Percentiles rank a stretch among this genome's conserved stretches.
These are phyloP conservation scores for Lindgomyces ingoldianus DNA, from an alignment of 495 filamentous ascomycete species.

Conservation along the genomic window DNA sequence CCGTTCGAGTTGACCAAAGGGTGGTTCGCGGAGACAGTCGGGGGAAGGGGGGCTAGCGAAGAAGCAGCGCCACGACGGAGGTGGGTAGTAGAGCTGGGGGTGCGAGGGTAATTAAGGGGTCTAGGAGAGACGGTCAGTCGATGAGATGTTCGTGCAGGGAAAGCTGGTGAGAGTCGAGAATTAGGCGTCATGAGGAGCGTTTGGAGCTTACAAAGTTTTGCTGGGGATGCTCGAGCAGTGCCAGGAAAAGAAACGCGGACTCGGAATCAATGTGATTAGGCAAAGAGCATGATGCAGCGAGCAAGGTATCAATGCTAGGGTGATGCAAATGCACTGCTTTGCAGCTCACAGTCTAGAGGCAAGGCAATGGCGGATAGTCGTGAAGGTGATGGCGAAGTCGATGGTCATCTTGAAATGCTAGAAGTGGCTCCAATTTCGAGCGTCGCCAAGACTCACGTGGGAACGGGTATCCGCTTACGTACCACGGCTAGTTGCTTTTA, in stretches of 20 bases:
- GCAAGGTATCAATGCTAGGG: background rate
- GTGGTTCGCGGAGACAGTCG: constrained; percentile 21
- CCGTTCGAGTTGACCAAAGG: constrained; percentile 32
- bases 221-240: background rate
- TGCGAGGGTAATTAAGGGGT: background rate
- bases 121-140: background rate
- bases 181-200: background rate
- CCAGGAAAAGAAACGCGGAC: constrained; percentile 1
- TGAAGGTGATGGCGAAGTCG: background rate
- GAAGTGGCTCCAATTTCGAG: background rate
- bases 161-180: background rate
- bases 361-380: background rate
- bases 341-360: background rate
- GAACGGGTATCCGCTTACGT: background rate
- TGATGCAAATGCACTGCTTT: background rate
- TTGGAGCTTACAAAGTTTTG: background rate
- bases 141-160: background rate
- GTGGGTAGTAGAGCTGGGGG: background rate
- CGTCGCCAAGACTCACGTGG: background rate
- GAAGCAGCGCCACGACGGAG: constrained; percentile 12
- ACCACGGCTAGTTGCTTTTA: background rate
- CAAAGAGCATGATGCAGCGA: background rate
- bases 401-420: background rate
- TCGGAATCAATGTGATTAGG: background rate
- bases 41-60: background rate